Evolutionary conservation across 768 basidiomycete species (phyloP), one percentile per base, ranked within the genome.

Genomic region (Rhodocollybia butyracea): DNA sequence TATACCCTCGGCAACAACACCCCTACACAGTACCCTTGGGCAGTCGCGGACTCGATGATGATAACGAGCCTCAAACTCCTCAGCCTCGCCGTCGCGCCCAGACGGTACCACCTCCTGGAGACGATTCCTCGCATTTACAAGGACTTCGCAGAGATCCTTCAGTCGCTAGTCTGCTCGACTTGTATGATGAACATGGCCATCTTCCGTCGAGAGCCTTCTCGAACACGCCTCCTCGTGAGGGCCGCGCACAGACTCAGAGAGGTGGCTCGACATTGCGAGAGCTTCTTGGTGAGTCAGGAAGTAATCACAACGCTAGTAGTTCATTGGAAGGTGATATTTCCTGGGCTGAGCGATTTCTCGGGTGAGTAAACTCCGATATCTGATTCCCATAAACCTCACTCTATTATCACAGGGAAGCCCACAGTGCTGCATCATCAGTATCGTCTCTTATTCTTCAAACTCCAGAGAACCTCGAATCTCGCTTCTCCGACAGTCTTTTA

Each of bases 261-360:
- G 84, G 75, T 56, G 86, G 86, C 1, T 90, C 89, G 5, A 91
- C 90, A 10, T 68, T 92, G 56, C 82, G 88, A 4, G 84, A 90
- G 63, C 70, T 92, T 2, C 74, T 92, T 29, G 88, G 89, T 2
- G 77, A 77, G 51, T 75, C 84, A 69, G 70, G 8, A 56, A 63
- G 22, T 52, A 59, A 24, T 60, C 41, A 57, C 21, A 52, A 39
- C 30, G 70, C 74, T 54, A 64, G 68, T n/a, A 75, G 74, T 59
- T 69, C 64, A 1, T 58, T 64, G 6, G 87, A 89, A 65, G 84
- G 88, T 6, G 89, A 91, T 60, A 89, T 92, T 52, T 91, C 89
- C 2, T 92, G 89, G 89, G 89, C 89, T 12, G 89, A 92, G 70
- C 78, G 80, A 40, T 85, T 81, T 67, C 73, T 91, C 51, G 80